These are phyloP conservation scores for Boletus patriciae DNA, from an alignment of 768 basidiomycete species.

Conservation along the genomic window DNA sequence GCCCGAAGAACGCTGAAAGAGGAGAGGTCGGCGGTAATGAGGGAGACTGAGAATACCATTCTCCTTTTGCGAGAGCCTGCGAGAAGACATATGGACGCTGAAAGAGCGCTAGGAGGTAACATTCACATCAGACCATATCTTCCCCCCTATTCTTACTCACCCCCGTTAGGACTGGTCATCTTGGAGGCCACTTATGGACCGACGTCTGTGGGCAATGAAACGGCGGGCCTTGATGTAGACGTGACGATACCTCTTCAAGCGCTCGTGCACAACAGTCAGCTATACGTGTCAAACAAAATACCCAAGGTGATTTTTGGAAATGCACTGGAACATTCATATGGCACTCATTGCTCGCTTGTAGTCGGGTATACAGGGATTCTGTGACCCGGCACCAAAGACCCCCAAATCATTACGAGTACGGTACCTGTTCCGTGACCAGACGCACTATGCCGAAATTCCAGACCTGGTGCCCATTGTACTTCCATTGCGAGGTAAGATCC, in stretches of 20 bases:
- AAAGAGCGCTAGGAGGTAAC: constrained; percentile 67
- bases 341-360: constrained; percentile 27
- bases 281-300: constrained; percentile 73
- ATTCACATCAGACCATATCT: constrained; percentile 11
- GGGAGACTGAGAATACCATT: constrained; percentile 62
- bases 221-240: constrained; percentile 61
- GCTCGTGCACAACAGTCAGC: constrained; percentile 72
- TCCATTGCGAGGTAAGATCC: constrained; percentile 67
- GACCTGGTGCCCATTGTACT: constrained; percentile 69
- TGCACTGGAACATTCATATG: background rate
- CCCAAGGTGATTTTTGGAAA: constrained; percentile 55
- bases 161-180: constrained; percentile 66
- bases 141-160: constrained; percentile 17
- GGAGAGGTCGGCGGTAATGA: constrained; percentile 59
- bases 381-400: constrained; percentile 76
- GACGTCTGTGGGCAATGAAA: constrained; percentile 47
- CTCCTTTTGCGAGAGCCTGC: constrained; percentile 68
- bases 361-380: constrained; percentile 84
- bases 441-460: constrained; percentile 77
- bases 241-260: constrained; percentile 83
- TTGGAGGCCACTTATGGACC: constrained; percentile 73
- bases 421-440: constrained; percentile 71
- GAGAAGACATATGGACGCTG: constrained; percentile 58
- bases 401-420: constrained; percentile 68
- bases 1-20: constrained; percentile 63